phyloP scores from a whole-genome alignment of 2,329 filamentous ascomycete genomes.

The Aspergillus sp. region DNA sequence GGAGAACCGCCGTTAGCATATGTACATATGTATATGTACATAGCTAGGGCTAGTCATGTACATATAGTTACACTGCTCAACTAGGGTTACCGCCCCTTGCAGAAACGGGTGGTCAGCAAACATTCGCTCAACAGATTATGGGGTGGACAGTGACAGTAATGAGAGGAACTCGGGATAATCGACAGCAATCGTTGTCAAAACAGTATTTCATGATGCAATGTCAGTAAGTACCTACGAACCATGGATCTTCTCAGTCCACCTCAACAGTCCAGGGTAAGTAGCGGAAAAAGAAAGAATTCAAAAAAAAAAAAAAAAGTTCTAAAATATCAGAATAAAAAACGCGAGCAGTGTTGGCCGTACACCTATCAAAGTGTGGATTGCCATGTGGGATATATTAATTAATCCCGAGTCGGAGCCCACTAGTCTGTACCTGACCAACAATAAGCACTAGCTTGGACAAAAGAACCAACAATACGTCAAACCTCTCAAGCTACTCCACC shows the following conservation, averaged over 20 bases:
- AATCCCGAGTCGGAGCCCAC: background rate
- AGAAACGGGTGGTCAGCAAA: background rate
- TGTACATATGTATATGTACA: background rate
- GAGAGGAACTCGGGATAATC: no score
- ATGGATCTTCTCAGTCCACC: no score
- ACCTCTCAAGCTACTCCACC: no score
- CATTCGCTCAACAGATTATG: background rate
- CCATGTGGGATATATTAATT: conserved; percentile 1
- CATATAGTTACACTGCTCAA: background rate
- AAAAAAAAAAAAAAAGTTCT: background rate
- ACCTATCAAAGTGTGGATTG: background rate
- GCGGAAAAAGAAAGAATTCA: no score
- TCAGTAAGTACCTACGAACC: no score
- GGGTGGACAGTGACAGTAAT: no score
- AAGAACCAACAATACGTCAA: no score
- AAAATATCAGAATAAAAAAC: background rate
- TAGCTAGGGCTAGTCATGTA: background rate
- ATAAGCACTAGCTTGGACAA: background rate
- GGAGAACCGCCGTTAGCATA: background rate
- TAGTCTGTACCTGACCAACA: background rate
- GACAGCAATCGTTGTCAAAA: no score
- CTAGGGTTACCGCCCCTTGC: background rate
- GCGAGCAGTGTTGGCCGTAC: background rate
- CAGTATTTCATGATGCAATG: no score
- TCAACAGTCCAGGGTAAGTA: no score